Evolutionary conservation across 129 eudicot genomes (phyloP), one percentile per base, ranked within the genome.

Genomic region (Arctium minus): DNA sequence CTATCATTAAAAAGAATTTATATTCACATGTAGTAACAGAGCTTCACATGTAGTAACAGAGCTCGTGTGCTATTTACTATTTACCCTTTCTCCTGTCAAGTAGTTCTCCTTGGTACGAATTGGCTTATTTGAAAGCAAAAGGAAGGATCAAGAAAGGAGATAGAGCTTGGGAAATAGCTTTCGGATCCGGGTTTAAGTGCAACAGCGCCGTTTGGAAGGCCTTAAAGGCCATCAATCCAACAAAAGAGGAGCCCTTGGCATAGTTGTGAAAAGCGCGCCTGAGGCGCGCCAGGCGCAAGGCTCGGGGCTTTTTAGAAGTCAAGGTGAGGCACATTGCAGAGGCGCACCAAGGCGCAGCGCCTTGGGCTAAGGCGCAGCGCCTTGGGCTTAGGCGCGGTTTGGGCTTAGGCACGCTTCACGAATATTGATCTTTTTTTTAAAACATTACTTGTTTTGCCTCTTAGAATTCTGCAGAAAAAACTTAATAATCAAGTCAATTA

Each of bases 191-290:
- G 10, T 93, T 93, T 38, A 93, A 93, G 86, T 93, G 97, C 75
- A 93, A 93, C 79, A 93, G 97, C 78, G 97, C 96, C 1, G 97
- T 93, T 70, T 93, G 97, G 97, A 93, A 88, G 77, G 96, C 97
- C 12, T 87, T 93, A 17, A 89, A 89, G 94, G 89, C 91, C 17
- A 77, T 93, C 4, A 86, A 91, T 81, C 97, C 97, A 2, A 88
- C 91, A 8, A 89, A 91, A 90, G 97, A 93, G 88, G 82, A 91
- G 67, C 75, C 97, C 97, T 1, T 93, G 97, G 97, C 27, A 22
- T 22, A 22, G 27, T 22, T 22, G 27, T 22, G 27, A 22, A 22
- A 22, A 22, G 27, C 27, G 27, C 27, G 27, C 27, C 27, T 22
- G 27, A 22, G 27, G 27, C 27, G 27, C 27, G 27, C 27, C 27